Base-by-base conservation (phyloP, 192 early-diverging fungal genomes). In the Umbelopsis vinacea region DNA sequence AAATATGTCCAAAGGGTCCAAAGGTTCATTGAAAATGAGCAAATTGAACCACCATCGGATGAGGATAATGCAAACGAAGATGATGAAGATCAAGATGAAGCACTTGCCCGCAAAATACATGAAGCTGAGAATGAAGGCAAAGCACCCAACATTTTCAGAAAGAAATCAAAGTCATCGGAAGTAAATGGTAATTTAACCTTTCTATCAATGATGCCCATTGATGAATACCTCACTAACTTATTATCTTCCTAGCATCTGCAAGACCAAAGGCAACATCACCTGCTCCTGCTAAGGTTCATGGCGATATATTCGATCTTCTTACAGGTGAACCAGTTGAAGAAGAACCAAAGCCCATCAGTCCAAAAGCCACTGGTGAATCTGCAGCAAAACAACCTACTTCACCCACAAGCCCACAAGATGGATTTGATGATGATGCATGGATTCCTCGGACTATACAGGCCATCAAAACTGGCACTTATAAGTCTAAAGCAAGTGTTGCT, bases 1-100 rank as follows among this genome's bases (percentile, higher is more conserved):
- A 90, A 87, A 0, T 93, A 99, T 79, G 91, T 97, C 33, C 84
- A 92, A 67, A 84, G 91, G 23, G 87, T 99, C 43, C 81, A 89
- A 46, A 92, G 91, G 52, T 80, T 84, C 52, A 77, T 86, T 71
- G 88, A 75, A 47, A 79, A 83, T 74, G 76, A 92, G 71, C 23
- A 83, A 70, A 71, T 83, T 23, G 73, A 84, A 70, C 33, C 84
- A 80, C 70, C 77, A 73, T 54, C 85, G 73, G 55, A 77, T 72
- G 80, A 82, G 54, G 67, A 69, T 70, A 75, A 87, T 50, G 52
- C 77, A 67, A 46, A 46, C 11, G 40, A 71, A 71, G 66, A 69
- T 68, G 17, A 33, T 71, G 95, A 95, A 75, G 83, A 82, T 21
- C 81, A 69, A 67, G 17, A 33, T 71, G 95, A 95, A 75, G 83